Evolutionary conservation across 169 alveolate genomes (phyloP).

Genomic region (Plasmodium gonderi): DNA sequence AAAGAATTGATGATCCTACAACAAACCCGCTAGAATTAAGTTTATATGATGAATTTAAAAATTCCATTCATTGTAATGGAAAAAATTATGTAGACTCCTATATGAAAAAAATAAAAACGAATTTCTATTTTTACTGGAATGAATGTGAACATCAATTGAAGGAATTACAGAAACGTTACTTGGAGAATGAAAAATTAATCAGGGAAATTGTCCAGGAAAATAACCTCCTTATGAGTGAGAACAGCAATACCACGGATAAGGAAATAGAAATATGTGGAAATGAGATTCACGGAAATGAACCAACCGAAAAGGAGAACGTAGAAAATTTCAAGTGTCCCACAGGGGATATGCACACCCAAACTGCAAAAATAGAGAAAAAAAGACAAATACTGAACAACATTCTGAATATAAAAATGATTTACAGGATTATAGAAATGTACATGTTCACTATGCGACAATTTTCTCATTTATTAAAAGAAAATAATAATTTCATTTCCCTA

Average conservation of each 20-base stretch:
- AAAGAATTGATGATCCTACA: constrained; percentile 1
- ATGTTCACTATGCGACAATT: constrained; percentile 70
- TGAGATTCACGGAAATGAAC: background rate
- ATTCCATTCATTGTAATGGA: constrained; percentile 13
- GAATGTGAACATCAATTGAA: constrained; percentile 66
- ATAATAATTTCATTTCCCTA: constrained; percentile 37
- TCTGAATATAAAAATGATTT: constrained; percentile 58
- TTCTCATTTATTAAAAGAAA: constrained; percentile 48
- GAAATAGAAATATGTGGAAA: background rate
- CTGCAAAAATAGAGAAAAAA: constrained; percentile 35
- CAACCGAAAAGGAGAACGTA: background rate
- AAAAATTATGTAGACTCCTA: constrained; percentile 25
- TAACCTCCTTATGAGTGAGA: background rate
- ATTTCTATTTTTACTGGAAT: constrained; percentile 40
- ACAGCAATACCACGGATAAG: background rate
- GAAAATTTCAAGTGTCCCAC: background rate
- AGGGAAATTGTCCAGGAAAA: constrained; percentile 69
- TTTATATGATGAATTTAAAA: constrained; percentile 30
- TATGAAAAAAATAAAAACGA: constrained; percentile 39
- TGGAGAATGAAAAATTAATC: constrained; percentile 64
- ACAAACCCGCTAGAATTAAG: constrained; percentile 26
- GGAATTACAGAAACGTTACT: constrained; percentile 16
- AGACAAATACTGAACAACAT: constrained; percentile 58
- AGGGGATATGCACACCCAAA: background rate
- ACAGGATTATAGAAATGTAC: constrained; percentile 64